Base-by-base conservation (phyloP, 2,329 filamentous ascomycete species). In the Sporothrix luriei region DNA sequence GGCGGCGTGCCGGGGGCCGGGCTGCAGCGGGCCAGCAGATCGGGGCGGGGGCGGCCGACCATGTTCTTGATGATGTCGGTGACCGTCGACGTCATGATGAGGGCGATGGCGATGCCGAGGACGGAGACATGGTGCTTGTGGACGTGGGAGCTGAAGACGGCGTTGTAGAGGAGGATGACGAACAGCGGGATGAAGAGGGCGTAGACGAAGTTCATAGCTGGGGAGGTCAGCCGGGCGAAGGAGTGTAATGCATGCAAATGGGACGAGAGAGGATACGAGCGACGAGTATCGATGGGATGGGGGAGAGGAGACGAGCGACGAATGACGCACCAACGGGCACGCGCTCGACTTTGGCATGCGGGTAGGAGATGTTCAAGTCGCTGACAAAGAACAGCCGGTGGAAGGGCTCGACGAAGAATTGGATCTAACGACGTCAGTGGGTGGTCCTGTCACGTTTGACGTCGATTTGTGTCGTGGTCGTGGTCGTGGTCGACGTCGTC, bases 301-400 rank as follows among this genome's bases (percentile, higher is more conserved):
- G n/a, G n/a, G n/a, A n/a, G n/a, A n/a, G n/a, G n/a, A 38, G 1
- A 19, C 24, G 33, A 10, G 4, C 4, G 7, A 3, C 14, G 33
- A 3, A 33, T 2, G 29, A 82, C 89, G 74, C 83, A 91, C 90
- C 78, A 16, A 97, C 88, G 9, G 93, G 84, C 0, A 99, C 95
- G 72, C 93, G 87, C 79, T 99, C 94, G 66, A 90, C 80, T 69
- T 90, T 84, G 26, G 95, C 93, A 80, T 97, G 91, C 0, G 95
- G 95, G 76, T 91, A 97, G 73, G 92, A 90, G 71, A 98, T 93
- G 65, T 88, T 84, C 29, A 91, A 85, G 78, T 98, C 93, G 77
- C 93, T 91, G 72, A 98, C 86, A 73, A 88, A 91, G 81, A 99
- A 98, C 88, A 97, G 91, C 80, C 92, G 93, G 78, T 98, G 93